Percentiles rank a stretch among this genome's conserved stretches.
These are phyloP conservation scores for Plasmodium billcollinsi DNA, from an alignment of 169 alveolate species.

Conservation along the genomic window DNA sequence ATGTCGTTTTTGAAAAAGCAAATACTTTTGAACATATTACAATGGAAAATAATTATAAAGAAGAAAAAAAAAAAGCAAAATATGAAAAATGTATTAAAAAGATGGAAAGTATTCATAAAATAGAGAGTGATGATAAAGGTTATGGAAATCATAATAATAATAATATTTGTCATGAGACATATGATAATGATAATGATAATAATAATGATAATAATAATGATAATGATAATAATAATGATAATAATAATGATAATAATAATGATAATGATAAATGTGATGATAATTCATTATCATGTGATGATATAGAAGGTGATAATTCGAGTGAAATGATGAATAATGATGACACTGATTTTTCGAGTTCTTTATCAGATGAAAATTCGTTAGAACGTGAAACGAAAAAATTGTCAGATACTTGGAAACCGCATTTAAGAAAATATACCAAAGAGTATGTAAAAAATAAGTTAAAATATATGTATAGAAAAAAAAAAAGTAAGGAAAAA, in stretches of 20 bases:
- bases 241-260: no score
- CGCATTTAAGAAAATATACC: slow-evolving; percentile 61
- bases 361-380: neutral
- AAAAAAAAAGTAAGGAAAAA: slow-evolving; percentile 62
- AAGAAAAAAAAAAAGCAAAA: neutral
- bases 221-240: no score
- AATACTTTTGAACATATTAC: neutral
- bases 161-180: neutral
- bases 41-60: neutral
- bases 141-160: neutral
- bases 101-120: neutral
- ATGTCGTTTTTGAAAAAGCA: neutral
- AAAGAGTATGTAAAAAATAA: slow-evolving; percentile 62
- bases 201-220: neutral
- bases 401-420: slow-evolving; percentile 68
- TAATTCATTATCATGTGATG: neutral
- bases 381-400: slow-evolving; percentile 30
- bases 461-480: slow-evolving; percentile 55
- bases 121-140: neutral
- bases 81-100: neutral
- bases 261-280: neutral
- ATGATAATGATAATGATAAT: neutral
- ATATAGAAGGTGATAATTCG: neutral
- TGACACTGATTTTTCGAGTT: slow-evolving; percentile 35
- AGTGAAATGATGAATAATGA: neutral